Conservation (phyloP, 1,284 basidiomycete genomes). For the Cutaneotrichosporon cyanovorans region DNA sequence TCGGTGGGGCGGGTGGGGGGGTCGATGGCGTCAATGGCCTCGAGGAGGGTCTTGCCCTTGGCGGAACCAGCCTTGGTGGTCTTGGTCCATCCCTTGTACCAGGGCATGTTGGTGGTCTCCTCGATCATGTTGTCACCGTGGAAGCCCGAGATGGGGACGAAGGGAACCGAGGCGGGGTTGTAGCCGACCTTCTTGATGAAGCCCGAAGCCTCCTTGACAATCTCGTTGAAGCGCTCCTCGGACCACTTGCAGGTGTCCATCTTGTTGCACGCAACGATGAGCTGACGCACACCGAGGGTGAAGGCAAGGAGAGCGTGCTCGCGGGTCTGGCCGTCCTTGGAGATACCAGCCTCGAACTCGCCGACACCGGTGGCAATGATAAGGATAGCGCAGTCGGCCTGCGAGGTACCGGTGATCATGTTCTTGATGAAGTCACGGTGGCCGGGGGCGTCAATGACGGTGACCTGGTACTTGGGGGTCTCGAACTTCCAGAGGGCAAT, state of each 20-base stretch:
- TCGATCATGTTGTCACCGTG: slow-evolving; percentile 99
- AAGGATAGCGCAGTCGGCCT: slow-evolving; percentile 98
- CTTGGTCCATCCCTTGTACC: slow-evolving; percentile 99
- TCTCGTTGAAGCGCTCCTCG: slow-evolving; percentile 99
- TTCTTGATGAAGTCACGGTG: slow-evolving; percentile 99
- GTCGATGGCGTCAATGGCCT: slow-evolving; percentile 99
- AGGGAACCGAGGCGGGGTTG: slow-evolving; percentile 97
- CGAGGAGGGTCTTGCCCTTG: slow-evolving; percentile 98
- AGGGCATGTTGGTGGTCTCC: slow-evolving; percentile 92
- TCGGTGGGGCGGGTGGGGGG: slow-evolving; percentile 93
- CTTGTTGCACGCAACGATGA: slow-evolving; percentile 97
- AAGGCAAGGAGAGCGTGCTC: slow-evolving; percentile 99
- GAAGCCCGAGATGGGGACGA: slow-evolving; percentile 99
- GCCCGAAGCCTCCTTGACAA: slow-evolving; percentile 96
- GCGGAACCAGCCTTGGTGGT: slow-evolving; percentile 86
- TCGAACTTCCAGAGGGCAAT: slow-evolving; percentile 98
- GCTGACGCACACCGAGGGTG: slow-evolving; percentile 99
- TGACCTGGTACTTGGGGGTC: slow-evolving; percentile 81
- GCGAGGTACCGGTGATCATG: slow-evolving; percentile 99
- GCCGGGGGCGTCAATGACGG: slow-evolving; percentile 86
- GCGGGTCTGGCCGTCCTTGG: slow-evolving; percentile 99
- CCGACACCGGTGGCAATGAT: slow-evolving; percentile 92
- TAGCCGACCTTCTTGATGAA: slow-evolving; percentile 99
- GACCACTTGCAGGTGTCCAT: slow-evolving; percentile 63
- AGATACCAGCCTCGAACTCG: slow-evolving; percentile 99